These are phyloP conservation scores for Musa schizocarpa DNA, from an alignment of 176 grass and related monocot species.

Conservation along the genomic window DNA sequence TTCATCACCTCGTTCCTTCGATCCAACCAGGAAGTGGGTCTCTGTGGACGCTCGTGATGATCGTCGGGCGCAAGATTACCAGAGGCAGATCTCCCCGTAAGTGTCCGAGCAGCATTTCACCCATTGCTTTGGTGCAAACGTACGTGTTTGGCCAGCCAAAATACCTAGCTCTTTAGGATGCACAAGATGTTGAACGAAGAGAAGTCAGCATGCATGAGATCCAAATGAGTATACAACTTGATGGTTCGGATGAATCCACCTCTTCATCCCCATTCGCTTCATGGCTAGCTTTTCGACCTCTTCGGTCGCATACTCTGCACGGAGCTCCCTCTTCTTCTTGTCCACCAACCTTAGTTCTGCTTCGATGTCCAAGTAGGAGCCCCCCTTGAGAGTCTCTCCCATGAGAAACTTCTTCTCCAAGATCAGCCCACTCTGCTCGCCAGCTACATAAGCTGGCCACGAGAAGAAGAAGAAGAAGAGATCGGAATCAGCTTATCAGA, in stretches of 20 bases:
- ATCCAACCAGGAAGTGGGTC: constrained; percentile 34
- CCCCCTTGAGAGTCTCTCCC: constrained; percentile 1
- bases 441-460: neutral
- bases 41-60: constrained; percentile 18
- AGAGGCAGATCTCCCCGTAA: constrained; percentile 12
- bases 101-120: constrained; percentile 22
- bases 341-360: constrained; percentile 16
- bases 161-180: constrained; percentile 9
- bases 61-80: constrained; percentile 18
- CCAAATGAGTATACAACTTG: neutral
- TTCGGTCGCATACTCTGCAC: neutral
- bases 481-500: too few relatives aligned
- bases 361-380: constrained; percentile 21
- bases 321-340: constrained; percentile 13
- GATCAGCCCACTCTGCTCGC: neutral
- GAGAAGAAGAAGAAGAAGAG: neutral
- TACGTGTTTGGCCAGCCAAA: constrained; percentile 30
- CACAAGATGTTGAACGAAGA: too few relatives aligned
- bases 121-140: constrained; percentile 31
- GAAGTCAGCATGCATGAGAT: too few relatives aligned
- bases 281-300: neutral
- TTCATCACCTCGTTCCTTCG: constrained; percentile 24
- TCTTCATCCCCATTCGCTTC: neutral
- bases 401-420: constrained; percentile 15
- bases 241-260: neutral